Conservation (phyloP, 2,329 filamentous ascomycete genomes). For the Claviceps sp. region DNA sequence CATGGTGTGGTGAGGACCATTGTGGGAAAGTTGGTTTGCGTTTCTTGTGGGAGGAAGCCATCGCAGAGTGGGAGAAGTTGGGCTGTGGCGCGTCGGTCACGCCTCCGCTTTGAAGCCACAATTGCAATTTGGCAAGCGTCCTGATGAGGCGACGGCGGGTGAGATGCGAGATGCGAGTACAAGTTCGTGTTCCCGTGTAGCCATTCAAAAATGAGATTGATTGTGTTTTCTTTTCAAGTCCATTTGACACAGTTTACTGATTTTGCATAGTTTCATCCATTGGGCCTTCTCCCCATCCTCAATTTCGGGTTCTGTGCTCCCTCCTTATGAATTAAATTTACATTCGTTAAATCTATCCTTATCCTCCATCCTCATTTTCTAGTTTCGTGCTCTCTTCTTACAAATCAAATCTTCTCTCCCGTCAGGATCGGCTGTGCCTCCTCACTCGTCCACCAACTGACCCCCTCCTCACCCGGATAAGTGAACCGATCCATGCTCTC, state of each 20-base stretch:
- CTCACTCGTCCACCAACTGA: constrained; percentile 76
- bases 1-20: background rate
- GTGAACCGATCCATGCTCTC: constrained; percentile 71
- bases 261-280: constrained; percentile 29
- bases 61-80: background rate
- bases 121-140: too few species aligned
- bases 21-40: background rate
- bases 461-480: constrained; percentile 63
- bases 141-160: too few species aligned
- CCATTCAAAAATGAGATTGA: too few species aligned
- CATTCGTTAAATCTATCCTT: constrained; percentile 14
- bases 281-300: background rate
- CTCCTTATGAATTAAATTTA: constrained; percentile 28
- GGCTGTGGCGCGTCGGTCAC: too few species aligned
- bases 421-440: constrained; percentile 66
- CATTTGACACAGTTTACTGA: too few species aligned
- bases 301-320: background rate
- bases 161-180: too few species aligned
- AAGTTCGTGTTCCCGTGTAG: too few species aligned
- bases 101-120: too few species aligned
- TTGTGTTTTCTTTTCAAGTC: too few species aligned
- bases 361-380: background rate
- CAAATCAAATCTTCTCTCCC: constrained; percentile 36
- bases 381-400: background rate
- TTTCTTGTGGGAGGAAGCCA: background rate